Base-by-base conservation (phyloP, 2,329 filamentous ascomycete genomes). In the Ilyonectria mors-panacis region DNA sequence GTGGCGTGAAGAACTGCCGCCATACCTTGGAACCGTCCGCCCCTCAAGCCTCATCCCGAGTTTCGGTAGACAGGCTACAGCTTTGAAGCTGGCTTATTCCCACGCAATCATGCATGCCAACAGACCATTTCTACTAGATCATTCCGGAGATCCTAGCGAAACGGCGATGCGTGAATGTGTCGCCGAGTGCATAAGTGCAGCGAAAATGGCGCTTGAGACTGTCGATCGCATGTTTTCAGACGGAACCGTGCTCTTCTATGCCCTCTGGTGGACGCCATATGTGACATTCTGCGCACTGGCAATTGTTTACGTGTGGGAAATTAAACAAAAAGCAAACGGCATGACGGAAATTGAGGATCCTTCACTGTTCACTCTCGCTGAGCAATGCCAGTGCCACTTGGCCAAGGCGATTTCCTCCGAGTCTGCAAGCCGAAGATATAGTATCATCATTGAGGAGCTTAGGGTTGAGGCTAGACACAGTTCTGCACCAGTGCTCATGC, bases 81-180 rank as follows among this genome's bases (percentile, higher is more conserved):
- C 87, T 2, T 76, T 89, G 23, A 85, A 84, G 57, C 78, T 89
- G 1, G 85, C 85, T 0, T 85, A 88, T 69, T 83, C 81, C 33
- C 87, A 89, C 66, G 85, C 86, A 1, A 79, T 86, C 19, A 86
- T 89, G 70, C 81, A 89, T 28, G 82, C 86, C 13, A 87, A 86
- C 63, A 82, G 87, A 0, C 85, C 85, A 0, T 72, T 71, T 30
- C 63, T 72, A 2, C 35, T 72, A 2, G 70, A 72, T 15, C 85
- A 87, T 51, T 79, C 88, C 1, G 79, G 87, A 0, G 78, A 44
- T 57, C 75, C 56, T 17, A 26, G 60, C 12, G 44, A 51, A 54
- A 19, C 66, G 28, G 58, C 67, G 12, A n/a, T 54, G 39, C 17
- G 72, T 6, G 55, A 72, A 26, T 65, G 72, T 66, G 78, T 86